Evolutionary conservation across 2,329 filamentous ascomycete genomes (phyloP), one percentile per base, ranked within the genome.

Genomic region (Drechslera avenae): DNA sequence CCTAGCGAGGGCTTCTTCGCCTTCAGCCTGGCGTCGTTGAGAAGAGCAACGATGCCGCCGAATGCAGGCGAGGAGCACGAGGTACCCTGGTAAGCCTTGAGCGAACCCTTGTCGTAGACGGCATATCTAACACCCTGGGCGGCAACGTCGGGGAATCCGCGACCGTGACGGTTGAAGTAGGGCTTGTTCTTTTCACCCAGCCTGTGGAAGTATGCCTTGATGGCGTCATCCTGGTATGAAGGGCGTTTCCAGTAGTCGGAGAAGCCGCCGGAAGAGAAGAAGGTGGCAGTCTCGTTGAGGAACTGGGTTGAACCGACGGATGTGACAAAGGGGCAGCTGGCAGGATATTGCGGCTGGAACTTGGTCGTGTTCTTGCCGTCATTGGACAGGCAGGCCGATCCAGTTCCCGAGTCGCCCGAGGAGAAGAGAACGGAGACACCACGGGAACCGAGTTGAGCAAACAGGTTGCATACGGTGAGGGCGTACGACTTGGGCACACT

Each of bases 321-420:
- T 0, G 87, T 89, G 1, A 89, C 82, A 69, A 82, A 89, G 0
- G 86, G 87, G 61, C 87, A 90, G 1, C 81, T 79, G 0, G 81
- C 83, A 0, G 87, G 87, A 67, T 88, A 90, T 6, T 80, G 81
- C 1, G 85, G 79, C 40, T 85, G 76, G 63, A 86, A 84, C 23
- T 79, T 77, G 5, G 79, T 79, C 0, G 75, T 78, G 52, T 81
- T 77, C 36, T 72, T 76, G 18, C 84, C 85, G 49, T 87, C 83
- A 63, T 85, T 84, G 52, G 77, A 78, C 30, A 76, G 69, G 70
- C 85, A 88, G 10, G 73, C 71, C 2, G 63, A 52, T 5, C 82
- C 82, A 5, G 83, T 78, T 34, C 84, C 84, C 18, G 70, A 71
- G 59, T 90, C 86, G 10, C 87, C 87, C 5, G 81, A 82, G 12